Evolutionary conservation across 371 early-diverging fungal species (phyloP).

Genomic region (Zopfochytrium polystomum): DNA sequence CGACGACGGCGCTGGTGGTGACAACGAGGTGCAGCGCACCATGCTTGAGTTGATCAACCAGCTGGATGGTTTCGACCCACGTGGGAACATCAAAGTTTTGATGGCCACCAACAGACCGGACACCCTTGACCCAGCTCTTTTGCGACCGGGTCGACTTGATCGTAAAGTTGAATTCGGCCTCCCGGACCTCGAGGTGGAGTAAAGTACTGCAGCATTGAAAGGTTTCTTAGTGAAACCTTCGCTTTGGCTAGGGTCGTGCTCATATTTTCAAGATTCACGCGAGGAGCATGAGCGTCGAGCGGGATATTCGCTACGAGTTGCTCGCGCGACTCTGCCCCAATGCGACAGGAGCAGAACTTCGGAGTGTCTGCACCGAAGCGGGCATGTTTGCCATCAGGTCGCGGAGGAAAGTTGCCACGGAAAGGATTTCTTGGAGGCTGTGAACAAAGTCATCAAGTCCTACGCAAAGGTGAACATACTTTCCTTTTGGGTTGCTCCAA

Average conservation of each 20-base stretch:
- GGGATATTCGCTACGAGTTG: slow-evolving; percentile 97
- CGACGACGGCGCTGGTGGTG: slow-evolving; percentile 97
- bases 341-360: slow-evolving; percentile 89
- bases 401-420: slow-evolving; percentile 98
- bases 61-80: slow-evolving; percentile 99
- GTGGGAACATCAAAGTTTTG: slow-evolving; percentile 99
- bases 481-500: neutral
- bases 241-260: slow-evolving; percentile 74
- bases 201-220: neutral
- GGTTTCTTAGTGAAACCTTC: neutral
- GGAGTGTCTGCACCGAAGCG: slow-evolving; percentile 99
- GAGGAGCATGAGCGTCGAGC: slow-evolving; percentile 96
- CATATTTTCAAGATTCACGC: slow-evolving; percentile 99
- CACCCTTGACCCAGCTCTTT: slow-evolving; percentile 98
- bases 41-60: slow-evolving; percentile 99
- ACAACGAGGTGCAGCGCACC: slow-evolving; percentile 99
- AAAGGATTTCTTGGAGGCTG: slow-evolving; percentile 99
- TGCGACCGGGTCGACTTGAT: slow-evolving; percentile 99
- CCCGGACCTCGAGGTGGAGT: slow-evolving; percentile 88
- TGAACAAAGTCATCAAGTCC: slow-evolving; percentile 99
- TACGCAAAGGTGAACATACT: slow-evolving; percentile 86
- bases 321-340: slow-evolving; percentile 99
- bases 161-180: slow-evolving; percentile 99
- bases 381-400: slow-evolving; percentile 99
- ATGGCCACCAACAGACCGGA: slow-evolving; percentile 99